These are phyloP conservation scores for Nakataea oryzae DNA, from an alignment of 2,329 filamentous ascomycete genomes.

Conservation along the genomic window DNA sequence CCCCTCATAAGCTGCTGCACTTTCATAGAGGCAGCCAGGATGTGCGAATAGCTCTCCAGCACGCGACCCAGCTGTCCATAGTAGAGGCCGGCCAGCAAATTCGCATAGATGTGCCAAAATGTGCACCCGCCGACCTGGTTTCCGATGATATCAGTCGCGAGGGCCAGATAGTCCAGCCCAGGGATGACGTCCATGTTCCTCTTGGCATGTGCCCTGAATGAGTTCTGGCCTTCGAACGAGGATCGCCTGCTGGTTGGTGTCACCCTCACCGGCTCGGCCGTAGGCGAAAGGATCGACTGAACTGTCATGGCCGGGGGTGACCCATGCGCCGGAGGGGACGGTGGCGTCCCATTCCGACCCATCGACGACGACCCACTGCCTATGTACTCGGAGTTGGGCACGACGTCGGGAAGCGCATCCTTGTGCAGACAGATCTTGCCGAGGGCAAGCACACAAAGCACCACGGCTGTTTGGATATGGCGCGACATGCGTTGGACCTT, in stretches of 20 bases:
- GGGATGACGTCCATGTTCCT: slow-evolving; percentile 78
- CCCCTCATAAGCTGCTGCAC: slow-evolving; percentile 67
- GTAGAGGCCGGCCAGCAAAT: slow-evolving; percentile 78
- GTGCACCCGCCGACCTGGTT: slow-evolving; percentile 70
- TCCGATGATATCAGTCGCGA: slow-evolving; percentile 77
- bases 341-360: slow-evolving; percentile 38
- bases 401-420: slow-evolving; percentile 43
- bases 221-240: slow-evolving; percentile 34
- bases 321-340: slow-evolving; percentile 40
- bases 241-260: slow-evolving; percentile 38
- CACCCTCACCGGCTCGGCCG: slow-evolving; percentile 21
- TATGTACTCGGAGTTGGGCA: slow-evolving; percentile 22
- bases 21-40: slow-evolving; percentile 44
- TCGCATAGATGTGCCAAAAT: slow-evolving; percentile 74
- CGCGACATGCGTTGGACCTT: slow-evolving; percentile 44
- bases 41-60: slow-evolving; percentile 67
- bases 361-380: slow-evolving; percentile 4
- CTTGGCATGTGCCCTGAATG: slow-evolving; percentile 12
- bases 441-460: slow-evolving; percentile 74
- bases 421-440: slow-evolving; percentile 66
- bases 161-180: slow-evolving; percentile 80
- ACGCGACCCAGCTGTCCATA: slow-evolving; percentile 80
- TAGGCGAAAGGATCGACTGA: slow-evolving; percentile 38
- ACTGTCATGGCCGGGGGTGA: slow-evolving; percentile 38
- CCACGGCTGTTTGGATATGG: slow-evolving; percentile 69